phyloP scores from a whole-genome alignment of 768 basidiomycete species.

The Gloeopeniophorella convolvens region DNA sequence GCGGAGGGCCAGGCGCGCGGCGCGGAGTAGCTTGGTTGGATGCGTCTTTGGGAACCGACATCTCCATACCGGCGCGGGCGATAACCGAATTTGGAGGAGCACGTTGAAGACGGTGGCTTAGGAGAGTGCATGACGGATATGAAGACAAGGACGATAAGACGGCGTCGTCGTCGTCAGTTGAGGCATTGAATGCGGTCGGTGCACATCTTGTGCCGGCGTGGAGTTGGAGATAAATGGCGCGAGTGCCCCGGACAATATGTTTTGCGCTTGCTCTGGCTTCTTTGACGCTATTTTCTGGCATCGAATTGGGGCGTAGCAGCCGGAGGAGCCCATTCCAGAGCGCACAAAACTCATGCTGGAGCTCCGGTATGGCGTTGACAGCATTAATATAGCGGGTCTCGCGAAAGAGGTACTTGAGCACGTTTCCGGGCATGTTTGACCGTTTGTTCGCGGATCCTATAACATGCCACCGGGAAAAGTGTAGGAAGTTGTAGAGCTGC shows the following conservation, averaged over 20 bases:
- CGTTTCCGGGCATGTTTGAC: too few relatives aligned
- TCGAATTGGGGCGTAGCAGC: too few relatives aligned
- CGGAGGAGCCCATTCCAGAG: constrained; percentile 5
- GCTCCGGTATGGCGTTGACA: not conserved
- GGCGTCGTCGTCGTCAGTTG: not conserved
- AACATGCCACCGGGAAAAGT: not conserved
- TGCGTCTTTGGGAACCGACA: too few relatives aligned
- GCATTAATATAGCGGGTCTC: not conserved
- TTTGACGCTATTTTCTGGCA: too few relatives aligned
- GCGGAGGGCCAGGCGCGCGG: too few relatives aligned
- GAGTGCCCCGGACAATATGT: not conserved
- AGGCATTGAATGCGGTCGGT: not conserved
- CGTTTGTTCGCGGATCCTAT: too few relatives aligned
- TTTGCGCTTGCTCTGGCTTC: too few relatives aligned
- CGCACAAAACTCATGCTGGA: not conserved
- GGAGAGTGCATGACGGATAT: not conserved
- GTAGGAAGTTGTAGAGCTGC: not conserved
- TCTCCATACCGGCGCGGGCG: too few relatives aligned
- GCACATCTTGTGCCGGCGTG: not conserved
- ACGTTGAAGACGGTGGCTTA: not conserved
- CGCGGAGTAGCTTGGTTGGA: too few relatives aligned
- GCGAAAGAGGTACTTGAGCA: not conserved
- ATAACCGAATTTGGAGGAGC: too few relatives aligned
- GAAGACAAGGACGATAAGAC: not conserved
- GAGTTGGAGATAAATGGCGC: not conserved